A percentile compares a stretch with the other conserved stretches of the same genome.
These are phyloP conservation scores for Ophiostoma sp. DNA, from an alignment of 2,329 filamentous ascomycete species.

Conservation along the genomic window DNA sequence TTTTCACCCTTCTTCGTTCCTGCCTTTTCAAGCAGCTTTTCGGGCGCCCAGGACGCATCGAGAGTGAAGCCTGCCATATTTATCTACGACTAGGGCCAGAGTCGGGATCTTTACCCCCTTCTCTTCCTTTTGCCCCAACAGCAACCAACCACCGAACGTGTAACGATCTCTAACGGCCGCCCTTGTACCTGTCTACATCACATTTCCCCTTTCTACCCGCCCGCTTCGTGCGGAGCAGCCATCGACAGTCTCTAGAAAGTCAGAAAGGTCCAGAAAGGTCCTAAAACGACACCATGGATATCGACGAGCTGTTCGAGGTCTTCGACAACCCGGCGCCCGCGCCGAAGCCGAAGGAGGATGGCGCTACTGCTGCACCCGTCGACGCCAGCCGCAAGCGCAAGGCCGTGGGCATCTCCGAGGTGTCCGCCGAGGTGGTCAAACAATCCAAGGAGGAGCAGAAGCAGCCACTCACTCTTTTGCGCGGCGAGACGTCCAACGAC, in stretches of 20 bases:
- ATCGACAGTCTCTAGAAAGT: background rate
- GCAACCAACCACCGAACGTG: background rate
- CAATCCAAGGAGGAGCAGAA: slow-evolving; percentile 26
- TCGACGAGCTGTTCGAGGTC: slow-evolving; percentile 81
- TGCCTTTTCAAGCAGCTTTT: background rate
- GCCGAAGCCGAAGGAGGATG: slow-evolving; percentile 35
- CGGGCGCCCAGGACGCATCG: slow-evolving; percentile 12
- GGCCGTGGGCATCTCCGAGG: slow-evolving; percentile 63
- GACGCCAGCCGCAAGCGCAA: slow-evolving; percentile 78
- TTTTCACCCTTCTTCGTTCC: background rate
- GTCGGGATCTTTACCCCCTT: background rate
- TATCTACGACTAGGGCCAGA: background rate
- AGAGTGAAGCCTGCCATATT: background rate
- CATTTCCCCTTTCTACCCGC: background rate
- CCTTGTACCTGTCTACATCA: background rate
- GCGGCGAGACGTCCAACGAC: slow-evolving; percentile 41
- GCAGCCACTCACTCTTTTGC: slow-evolving; percentile 30
- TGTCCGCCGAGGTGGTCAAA: background rate
- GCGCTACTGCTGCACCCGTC: slow-evolving; percentile 45
- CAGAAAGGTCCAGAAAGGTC: background rate
- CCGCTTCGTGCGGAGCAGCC: slow-evolving; percentile 14
- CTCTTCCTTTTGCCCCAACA: background rate
- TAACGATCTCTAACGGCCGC: background rate
- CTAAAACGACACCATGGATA: slow-evolving; percentile 38
- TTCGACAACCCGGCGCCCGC: slow-evolving; percentile 68